Conservation (phyloP, 1,139 yeast genomes). For the Hyphopichia buzzinii region DNA sequence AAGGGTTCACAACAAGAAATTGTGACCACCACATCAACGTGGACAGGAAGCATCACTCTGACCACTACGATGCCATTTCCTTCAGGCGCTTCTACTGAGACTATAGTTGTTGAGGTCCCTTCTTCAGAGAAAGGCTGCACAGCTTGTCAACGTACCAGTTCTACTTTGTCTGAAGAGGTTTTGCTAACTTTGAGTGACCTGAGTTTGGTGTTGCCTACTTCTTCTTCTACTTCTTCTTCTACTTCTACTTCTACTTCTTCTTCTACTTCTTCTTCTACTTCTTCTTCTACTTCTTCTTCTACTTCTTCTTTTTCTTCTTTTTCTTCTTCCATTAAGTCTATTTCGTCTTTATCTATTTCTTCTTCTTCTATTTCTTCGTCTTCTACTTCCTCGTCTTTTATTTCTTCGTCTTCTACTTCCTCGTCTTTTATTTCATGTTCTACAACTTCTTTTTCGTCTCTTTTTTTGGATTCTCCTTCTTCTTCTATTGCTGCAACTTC, state of each 20-base stretch:
- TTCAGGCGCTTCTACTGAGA: constrained; percentile 5
- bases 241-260: background rate
- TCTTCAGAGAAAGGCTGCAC: background rate
- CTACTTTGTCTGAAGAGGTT: background rate
- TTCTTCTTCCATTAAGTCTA: background rate
- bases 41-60: constrained; percentile 4
- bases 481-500: too few species aligned
- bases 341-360: background rate
- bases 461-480: too few species aligned
- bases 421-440: background rate
- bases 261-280: background rate
- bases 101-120: constrained; percentile 5
- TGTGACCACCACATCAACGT: constrained; percentile 6
- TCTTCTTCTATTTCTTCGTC: background rate
- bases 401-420: background rate
- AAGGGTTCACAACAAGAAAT: constrained; percentile 4
- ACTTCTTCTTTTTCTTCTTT: background rate
- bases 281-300: background rate
- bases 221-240: constrained; percentile 1
- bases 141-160: background rate
- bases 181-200: background rate
- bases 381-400: background rate
- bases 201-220: background rate
- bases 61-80: constrained; percentile 7
- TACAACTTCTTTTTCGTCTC: background rate